Evolutionary conservation across 1,284 basidiomycete genomes (phyloP), one percentile per base, ranked within the genome.

Genomic region (Coniferiporia weirii): DNA sequence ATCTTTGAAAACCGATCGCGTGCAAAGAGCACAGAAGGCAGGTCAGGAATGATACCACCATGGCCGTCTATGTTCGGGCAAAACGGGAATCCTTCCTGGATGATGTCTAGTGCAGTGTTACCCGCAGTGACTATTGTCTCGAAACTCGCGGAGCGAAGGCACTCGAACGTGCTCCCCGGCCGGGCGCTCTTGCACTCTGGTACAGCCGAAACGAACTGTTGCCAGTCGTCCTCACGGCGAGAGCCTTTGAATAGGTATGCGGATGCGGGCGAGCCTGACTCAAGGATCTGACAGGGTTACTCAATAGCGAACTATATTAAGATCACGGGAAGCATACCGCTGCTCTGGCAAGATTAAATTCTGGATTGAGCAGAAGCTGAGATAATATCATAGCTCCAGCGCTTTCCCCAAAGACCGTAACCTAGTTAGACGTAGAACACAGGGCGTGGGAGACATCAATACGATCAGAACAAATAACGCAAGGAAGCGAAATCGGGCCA

Each of bases 331-430:
- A 27, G 66, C 75, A 56, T 67, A 80, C 78, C 1, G 73, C 79
- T 34, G 72, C 77, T 60, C 78, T 66, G 10, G 72, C 78, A 27
- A 78, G 66, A 43, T 66, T 68, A 27, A 81, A 61, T 9, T 69
- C 66, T 0, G 76, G 72, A 61, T 79, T 75, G 34, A 81, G 69
- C 61, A 75, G 76, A 2, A 77, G 69, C 32, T 74, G 65, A 0
- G 75, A 69, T 8, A 73, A 74, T 63, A 77, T 76, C 13, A 79
- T 74, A 1, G 79, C 68, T 1, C 81, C 82, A 4, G 81, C 81
- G 63, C 79, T 82, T 64, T 82, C 72, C 7, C 81, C 82, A 61
- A 81, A 79, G 3, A 80, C 67, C 0, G 80, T 83, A 20, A 83
- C 77, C 75, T 79, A 61, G 27, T 27, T 27, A 27, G 20, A 51